Conservation (phyloP, 1,284 basidiomycete species). For the Pisolithus thermaeus region DNA sequence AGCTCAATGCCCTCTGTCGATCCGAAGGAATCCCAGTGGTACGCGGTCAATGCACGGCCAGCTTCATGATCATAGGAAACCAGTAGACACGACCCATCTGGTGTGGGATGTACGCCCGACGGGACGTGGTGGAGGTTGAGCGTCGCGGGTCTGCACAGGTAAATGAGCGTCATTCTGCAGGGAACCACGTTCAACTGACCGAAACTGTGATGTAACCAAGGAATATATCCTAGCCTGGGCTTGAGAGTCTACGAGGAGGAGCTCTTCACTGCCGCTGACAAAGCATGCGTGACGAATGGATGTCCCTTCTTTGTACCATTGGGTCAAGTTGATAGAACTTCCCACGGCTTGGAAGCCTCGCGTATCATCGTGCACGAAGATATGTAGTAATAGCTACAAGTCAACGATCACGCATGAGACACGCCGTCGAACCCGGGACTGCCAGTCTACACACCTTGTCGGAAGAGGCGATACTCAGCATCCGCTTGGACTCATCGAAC, state of each 20-base stretch:
- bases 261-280: constrained; percentile 39
- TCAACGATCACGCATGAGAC: not conserved
- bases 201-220: constrained; percentile 40
- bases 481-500: constrained; percentile 45
- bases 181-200: constrained; percentile 25
- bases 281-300: constrained; percentile 32
- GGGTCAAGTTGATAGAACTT: constrained; percentile 32
- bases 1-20: constrained; percentile 36
- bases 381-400: constrained; percentile 33
- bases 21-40: constrained; percentile 49
- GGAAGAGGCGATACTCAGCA: constrained; percentile 38
- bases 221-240: constrained; percentile 40
- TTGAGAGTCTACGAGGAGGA: constrained; percentile 38
- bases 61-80: constrained; percentile 19
- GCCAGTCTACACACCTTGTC: constrained; percentile 30
- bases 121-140: constrained; percentile 32
- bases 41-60: constrained; percentile 28
- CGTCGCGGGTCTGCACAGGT: constrained; percentile 35
- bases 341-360: constrained; percentile 32
- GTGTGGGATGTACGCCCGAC: constrained; percentile 32
- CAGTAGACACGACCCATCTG: constrained; percentile 46
- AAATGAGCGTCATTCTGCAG: not conserved
- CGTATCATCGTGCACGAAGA: too few relatives aligned
- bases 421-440: not conserved
- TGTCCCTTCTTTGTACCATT: constrained; percentile 36